Evolutionary conservation across 306 rosid genomes (phyloP).

Genomic region (Senna tora): DNA sequence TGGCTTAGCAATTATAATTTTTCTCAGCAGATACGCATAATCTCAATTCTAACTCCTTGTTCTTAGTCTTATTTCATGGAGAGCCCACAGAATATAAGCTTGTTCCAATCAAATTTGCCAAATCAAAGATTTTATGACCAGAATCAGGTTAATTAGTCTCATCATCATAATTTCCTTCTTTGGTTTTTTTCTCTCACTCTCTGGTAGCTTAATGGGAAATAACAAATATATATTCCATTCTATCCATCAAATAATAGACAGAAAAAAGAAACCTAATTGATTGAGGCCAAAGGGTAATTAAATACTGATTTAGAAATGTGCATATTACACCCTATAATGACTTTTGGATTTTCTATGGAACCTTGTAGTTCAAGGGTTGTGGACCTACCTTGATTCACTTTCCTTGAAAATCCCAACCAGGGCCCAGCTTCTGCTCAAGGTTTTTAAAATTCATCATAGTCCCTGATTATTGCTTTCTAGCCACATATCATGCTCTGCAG

Average conservation of each 20-base stretch:
- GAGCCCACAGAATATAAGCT: not conserved
- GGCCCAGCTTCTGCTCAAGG: conserved; percentile 22
- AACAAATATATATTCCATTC: conserved; percentile 11
- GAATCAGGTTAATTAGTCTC: not conserved
- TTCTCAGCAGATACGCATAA: conserved; percentile 20
- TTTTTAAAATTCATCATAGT: conserved; percentile 10
- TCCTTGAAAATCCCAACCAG: conserved; percentile 28
- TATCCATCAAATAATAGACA: not conserved
- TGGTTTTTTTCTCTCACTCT: not conserved
- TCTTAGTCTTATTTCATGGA: conserved; percentile 1
- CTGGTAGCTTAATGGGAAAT: not conserved
- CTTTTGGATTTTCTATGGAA: conserved; percentile 23
- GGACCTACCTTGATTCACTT: conserved; percentile 35
- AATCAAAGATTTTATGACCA: not conserved
- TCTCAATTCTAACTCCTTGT: conserved; percentile 1
- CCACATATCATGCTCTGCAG: conserved; percentile 34
- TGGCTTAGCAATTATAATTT: conserved; percentile 17
- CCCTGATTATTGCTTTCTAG: conserved; percentile 28
- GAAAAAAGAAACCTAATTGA: conserved; percentile 14
- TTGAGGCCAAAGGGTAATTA: conserved; percentile 13
- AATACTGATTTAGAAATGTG: conserved; percentile 27
- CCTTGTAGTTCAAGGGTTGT: conserved; percentile 27
- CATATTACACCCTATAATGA: conserved; percentile 14
- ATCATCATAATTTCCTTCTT: not conserved
- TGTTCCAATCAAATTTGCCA: not conserved